Base-by-base conservation (phyloP, 1,284 basidiomycete species). In the Pterulicium gracile region DNA sequence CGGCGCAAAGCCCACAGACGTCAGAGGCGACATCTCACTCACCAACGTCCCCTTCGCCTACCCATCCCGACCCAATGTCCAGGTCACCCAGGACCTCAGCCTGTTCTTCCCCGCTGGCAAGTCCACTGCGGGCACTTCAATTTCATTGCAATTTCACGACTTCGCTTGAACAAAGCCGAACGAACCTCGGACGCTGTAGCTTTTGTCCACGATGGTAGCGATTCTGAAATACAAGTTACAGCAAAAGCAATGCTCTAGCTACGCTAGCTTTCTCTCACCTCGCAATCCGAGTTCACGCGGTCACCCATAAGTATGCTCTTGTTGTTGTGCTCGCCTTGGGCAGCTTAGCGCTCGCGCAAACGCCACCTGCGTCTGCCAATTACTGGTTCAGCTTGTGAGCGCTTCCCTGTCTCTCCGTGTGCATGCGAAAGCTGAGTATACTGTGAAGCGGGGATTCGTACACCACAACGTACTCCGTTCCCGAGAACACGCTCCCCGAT, bases 21-120 rank as follows among this genome's bases (percentile, higher is more conserved):
- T 94, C 47, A 55, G 72, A 0, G 94, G 96, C 23, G 72, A 84
- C 55, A 88, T 98, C 56, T 65, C 66, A 1, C 66, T 97, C 46
- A 77, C 88, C 54, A 63, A 88, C 53, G 76, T 98, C 59, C 73
- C 78, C 49, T 97, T 98, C 72, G 82, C 72, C 60, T 98, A 98
- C 60, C 95, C 95, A 0, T 88, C 90, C 2, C 84, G 95, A 18
- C 88, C 89, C 0, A 74, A 79, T 41, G 83, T 96, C 0, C 79
- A 78, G 15, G 88, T 97, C 43, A 76, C 96, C 51, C 85, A 90
- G 59, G 80, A 81, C 27, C 62, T 90, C 32, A 70, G 65, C 17
- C 60, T 89, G 51, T 71, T 67, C 1, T 89, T 91, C 68, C 67
- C 70, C 17, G 84, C 86, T 1, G 85, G 87, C 13, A 80, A 83